Evolutionary conservation across 345 rosid species (phyloP).

Genomic region (Moringa oleifera): DNA sequence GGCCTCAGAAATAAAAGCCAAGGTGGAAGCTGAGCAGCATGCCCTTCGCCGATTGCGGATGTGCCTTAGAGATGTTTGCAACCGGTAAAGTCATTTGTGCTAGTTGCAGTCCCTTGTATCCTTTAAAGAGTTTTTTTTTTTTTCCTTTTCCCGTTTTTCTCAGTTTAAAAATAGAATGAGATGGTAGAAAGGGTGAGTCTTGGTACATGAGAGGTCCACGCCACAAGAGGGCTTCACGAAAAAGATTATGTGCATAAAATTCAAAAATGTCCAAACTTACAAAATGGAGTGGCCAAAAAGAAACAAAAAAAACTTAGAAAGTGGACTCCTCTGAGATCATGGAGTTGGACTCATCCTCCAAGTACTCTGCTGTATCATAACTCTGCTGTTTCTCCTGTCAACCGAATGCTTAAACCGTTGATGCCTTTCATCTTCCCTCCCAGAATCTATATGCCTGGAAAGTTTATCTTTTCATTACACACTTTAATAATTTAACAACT

Average conservation of each 20-base stretch:
- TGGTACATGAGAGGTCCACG: background rate
- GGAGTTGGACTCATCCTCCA: background rate
- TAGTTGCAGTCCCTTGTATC: background rate
- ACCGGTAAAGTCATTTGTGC: constrained; percentile 46
- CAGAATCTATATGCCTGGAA: too few species aligned
- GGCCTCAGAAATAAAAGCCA: constrained; percentile 86
- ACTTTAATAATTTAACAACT: too few species aligned
- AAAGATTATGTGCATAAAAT: background rate
- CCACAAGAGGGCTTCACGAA: background rate
- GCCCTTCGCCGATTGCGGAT: constrained; percentile 93
- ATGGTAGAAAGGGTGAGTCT: too few species aligned
- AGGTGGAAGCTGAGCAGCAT: constrained; percentile 98
- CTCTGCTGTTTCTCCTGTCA: too few species aligned
- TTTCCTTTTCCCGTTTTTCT: too few species aligned
- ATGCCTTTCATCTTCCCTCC: too few species aligned
- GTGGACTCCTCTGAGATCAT: background rate
- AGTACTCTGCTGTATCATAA: too few species aligned
- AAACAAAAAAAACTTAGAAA: background rate
- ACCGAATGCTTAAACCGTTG: too few species aligned
- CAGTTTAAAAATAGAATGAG: too few species aligned
- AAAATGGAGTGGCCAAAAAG: background rate
- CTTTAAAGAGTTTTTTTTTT: too few species aligned
- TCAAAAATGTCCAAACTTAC: background rate
- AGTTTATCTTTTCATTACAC: too few species aligned
- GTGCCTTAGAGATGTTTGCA: constrained; percentile 99